Conservation (phyloP, 257 asterid genomes). For the Vinca minor region DNA sequence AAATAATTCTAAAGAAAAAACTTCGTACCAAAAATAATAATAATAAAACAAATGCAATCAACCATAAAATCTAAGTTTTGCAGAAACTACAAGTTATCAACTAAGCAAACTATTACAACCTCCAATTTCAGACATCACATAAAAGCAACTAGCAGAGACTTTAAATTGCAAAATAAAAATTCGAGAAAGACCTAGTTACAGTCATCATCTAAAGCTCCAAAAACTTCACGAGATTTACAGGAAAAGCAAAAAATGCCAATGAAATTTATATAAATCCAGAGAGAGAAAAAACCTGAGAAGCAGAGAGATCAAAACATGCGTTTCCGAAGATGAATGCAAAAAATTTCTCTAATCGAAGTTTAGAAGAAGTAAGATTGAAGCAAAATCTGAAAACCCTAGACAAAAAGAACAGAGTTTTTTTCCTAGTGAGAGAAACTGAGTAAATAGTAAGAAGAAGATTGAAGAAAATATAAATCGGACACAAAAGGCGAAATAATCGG, state of each 20-base stretch:
- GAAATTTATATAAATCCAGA: not conserved
- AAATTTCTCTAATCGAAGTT: not conserved
- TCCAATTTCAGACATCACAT: not conserved
- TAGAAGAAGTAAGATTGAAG: not conserved
- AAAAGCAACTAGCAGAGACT: not conserved
- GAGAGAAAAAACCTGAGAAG: slow-evolving; percentile 8
- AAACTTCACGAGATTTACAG: not conserved
- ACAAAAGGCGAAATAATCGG: slow-evolving; percentile 10
- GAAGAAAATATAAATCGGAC: slow-evolving; percentile 9
- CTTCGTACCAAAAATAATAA: not conserved
- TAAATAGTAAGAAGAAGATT: not conserved
- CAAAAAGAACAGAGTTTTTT: not conserved
- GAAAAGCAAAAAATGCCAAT: not conserved
- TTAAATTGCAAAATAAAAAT: not conserved
- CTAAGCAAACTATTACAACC: not conserved
- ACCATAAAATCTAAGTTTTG: not conserved
- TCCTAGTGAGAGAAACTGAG: not conserved
- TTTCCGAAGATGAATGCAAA: not conserved
- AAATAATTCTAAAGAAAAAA: not conserved
- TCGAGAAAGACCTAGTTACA: not conserved
- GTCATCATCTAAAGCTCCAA: not conserved
- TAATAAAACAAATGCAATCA: not conserved
- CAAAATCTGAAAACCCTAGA: slow-evolving; percentile 16
- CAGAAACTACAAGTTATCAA: not conserved
- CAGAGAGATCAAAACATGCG: slow-evolving; percentile 8